Conservation (phyloP, 2,329 filamentous ascomycete species). For the Kalmusia sp. region DNA sequence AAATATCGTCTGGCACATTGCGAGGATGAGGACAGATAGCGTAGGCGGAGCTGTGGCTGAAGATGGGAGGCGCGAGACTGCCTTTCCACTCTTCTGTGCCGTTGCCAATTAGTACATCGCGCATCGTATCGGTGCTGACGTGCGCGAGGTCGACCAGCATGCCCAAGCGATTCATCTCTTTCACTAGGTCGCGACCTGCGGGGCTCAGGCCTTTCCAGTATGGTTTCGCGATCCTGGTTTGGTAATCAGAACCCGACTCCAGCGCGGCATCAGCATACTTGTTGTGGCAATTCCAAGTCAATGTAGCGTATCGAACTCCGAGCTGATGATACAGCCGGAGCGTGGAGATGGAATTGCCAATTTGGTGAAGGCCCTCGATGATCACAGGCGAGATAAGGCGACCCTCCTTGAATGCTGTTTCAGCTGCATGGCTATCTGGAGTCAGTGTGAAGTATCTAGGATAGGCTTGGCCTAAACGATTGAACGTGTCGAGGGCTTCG, state of each 20-base stretch:
- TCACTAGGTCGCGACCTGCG: conserved; percentile 71
- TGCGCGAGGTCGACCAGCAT: conserved; percentile 94
- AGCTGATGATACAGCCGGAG: conserved; percentile 77
- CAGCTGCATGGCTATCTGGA: conserved; percentile 65
- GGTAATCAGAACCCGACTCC: conserved; percentile 55
- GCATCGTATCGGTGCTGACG: conserved; percentile 80
- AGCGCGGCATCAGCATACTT: conserved; percentile 85
- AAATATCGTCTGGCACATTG: conserved; percentile 86
- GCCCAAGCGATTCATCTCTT: conserved; percentile 92
- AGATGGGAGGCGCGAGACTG: conserved; percentile 83
- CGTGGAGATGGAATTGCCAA: conserved; percentile 81
- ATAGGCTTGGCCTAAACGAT: conserved; percentile 68
- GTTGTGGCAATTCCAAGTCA: conserved; percentile 96
- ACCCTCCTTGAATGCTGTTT: conserved; percentile 57
- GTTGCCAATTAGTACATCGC: conserved; percentile 74
- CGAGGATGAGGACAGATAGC: conserved; percentile 84
- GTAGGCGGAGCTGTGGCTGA: conserved; percentile 84
- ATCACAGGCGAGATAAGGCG: conserved; percentile 44
- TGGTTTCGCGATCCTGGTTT: conserved; percentile 56
- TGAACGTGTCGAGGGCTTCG: conserved; percentile 77
- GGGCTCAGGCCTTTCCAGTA: conserved; percentile 76
- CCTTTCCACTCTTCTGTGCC: conserved; percentile 66
- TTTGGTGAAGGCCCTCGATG: conserved; percentile 80
- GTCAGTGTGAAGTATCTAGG: conserved; percentile 73
- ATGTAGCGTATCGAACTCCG: conserved; percentile 84